Evolutionary conservation across 116 monocot genomes (phyloP).

Genomic region (Zostera marina): DNA sequence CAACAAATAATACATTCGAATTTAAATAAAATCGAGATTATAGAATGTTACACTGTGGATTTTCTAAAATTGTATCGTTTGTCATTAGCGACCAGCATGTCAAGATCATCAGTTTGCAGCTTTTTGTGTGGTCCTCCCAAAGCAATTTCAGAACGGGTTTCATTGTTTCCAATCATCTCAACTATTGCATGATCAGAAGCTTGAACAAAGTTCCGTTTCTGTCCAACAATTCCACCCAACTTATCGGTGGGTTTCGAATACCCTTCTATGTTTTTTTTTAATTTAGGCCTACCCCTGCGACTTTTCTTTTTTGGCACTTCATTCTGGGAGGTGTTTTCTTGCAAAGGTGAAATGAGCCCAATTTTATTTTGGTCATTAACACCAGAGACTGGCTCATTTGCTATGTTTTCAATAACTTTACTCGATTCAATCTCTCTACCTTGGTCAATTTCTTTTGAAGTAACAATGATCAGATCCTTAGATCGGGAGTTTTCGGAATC

Average conservation of each 20-base stretch:
- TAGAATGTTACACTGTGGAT: slow-evolving; percentile 51
- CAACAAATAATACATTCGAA: background rate
- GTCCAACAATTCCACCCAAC: slow-evolving; percentile 14
- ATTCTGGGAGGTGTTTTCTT: background rate
- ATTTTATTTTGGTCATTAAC: slow-evolving; percentile 2
- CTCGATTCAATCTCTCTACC: background rate
- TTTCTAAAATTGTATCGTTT: slow-evolving; percentile 79
- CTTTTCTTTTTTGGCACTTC: background rate
- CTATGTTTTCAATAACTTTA: slow-evolving; percentile 4
- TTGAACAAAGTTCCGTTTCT: slow-evolving; percentile 30
- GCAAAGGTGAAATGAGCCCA: background rate
- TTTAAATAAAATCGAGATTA: background rate
- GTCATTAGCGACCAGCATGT: slow-evolving; percentile 19
- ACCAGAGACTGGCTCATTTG: background rate
- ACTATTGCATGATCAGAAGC: slow-evolving; percentile 20
- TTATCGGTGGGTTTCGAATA: background rate
- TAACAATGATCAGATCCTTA: background rate
- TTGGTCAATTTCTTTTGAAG: background rate
- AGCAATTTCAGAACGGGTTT: slow-evolving; percentile 54
- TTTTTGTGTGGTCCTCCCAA: slow-evolving; percentile 57
- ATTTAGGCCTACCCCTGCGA: background rate
- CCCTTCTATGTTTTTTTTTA: background rate
- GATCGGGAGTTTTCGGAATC: background rate
- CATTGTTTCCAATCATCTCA: slow-evolving; percentile 45
- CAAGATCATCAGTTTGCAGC: slow-evolving; percentile 25